These are phyloP conservation scores for Mucor plumbeus DNA, from an alignment of 371 early-diverging fungal species.

Conservation along the genomic window DNA sequence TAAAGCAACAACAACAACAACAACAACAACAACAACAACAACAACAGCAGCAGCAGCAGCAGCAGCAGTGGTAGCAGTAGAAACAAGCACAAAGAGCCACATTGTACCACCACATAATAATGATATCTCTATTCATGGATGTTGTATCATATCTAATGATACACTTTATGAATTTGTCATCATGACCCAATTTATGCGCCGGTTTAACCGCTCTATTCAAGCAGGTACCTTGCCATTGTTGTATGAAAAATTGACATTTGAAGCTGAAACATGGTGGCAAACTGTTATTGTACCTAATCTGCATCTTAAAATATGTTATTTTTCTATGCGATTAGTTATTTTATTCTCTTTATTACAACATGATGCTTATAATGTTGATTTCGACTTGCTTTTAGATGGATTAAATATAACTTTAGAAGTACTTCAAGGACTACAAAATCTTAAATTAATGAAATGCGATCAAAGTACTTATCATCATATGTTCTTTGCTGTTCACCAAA, in stretches of 20 bases:
- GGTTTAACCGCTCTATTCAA: slow-evolving; percentile 37
- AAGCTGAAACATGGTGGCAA: slow-evolving; percentile 32
- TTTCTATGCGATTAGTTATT: slow-evolving; percentile 46
- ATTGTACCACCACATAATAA: neutral
- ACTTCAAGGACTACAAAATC: slow-evolving; percentile 36
- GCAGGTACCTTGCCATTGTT: slow-evolving; percentile 27
- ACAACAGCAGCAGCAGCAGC: too few species aligned
- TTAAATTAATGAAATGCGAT: slow-evolving; percentile 45
- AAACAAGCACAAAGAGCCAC: neutral
- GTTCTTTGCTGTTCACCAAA: slow-evolving; percentile 53
- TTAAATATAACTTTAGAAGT: slow-evolving; percentile 37
- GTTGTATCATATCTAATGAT: slow-evolving; percentile 21
- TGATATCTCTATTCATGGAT: neutral
- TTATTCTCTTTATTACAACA: slow-evolving; percentile 38
- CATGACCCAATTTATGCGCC: slow-evolving; percentile 44
- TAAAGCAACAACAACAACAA: neutral
- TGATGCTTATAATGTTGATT: neutral
- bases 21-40: neutral
- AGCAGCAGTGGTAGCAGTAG: too few species aligned
- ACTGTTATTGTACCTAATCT: slow-evolving; percentile 4
- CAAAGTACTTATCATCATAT: slow-evolving; percentile 56
- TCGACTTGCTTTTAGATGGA: slow-evolving; percentile 38
- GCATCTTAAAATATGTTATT: slow-evolving; percentile 45
- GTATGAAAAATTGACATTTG: slow-evolving; percentile 21
- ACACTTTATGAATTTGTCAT: slow-evolving; percentile 30